Evolutionary conservation across 805 yeast species (phyloP), one percentile per base, ranked within the genome.

Genomic region (Sugiyamaella chiloensis): DNA sequence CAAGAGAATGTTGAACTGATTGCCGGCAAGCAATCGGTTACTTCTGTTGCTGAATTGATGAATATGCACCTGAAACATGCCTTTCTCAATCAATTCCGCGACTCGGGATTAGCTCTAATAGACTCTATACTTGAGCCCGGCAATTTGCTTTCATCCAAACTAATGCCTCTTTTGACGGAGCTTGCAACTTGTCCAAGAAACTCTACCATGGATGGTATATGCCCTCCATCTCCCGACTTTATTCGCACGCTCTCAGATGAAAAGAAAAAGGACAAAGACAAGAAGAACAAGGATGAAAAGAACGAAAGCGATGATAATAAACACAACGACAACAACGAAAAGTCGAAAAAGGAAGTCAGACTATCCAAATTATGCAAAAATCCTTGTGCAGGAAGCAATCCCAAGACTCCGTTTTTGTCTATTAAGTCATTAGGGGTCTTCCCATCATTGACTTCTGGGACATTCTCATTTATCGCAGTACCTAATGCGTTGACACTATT

Each of bases 51-150:
- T 5, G 56, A 47, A 6, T 49, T 61, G 8, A 58, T 60, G 49
- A 56, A 58, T 17, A 51, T 56, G 5, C 65, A 61, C 35, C 47
- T 61, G 43, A 64, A 60, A 36, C 54, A 55, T 20, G 44, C 52
- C 4, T 61, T 59, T 40, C 21, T 61, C 26, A 44, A 48, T 19
- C 50, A 52, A 16, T 59, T 53, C 40, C 39, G 46, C 3, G 46
- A 44, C 5, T 21, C 34, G 3, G 58, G 54, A 1, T 42, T 61
- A 12, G 44, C 53, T 1, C 50, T 61, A 19, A 50, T 59, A 3
- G 52, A 58, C 29, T 59, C 62, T n/a, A 45, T 49, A 34, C 42
- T 46, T 12, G 53, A 48, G 6, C 37, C 37, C 16, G 37, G 37
- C 11, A 16, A 34, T 5, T 21, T 34, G 3, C 20, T 34, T 4